These are phyloP conservation scores for Daldinia sp. DNA, from an alignment of 2,329 filamentous ascomycete species.

Conservation along the genomic window DNA sequence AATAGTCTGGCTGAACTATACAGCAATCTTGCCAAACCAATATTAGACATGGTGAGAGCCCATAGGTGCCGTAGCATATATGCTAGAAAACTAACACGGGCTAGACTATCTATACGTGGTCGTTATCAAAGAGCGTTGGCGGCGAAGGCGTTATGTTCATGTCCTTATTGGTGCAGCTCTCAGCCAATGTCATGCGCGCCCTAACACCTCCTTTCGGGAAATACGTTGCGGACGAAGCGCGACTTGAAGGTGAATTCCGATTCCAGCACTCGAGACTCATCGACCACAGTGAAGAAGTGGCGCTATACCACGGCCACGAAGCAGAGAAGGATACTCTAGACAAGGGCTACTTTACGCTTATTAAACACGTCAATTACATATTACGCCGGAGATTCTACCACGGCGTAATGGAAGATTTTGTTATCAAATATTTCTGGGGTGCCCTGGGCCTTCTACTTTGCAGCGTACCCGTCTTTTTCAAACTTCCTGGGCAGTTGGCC, in stretches of 20 bases:
- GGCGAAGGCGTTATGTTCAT: conserved; percentile 96
- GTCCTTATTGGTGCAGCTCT: conserved; percentile 91
- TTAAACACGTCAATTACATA: conserved; percentile 98
- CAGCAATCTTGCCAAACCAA: conserved; percentile 93
- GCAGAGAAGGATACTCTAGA: conserved; percentile 96
- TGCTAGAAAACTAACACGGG: conserved; percentile 38
- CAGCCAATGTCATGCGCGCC: conserved; percentile 90
- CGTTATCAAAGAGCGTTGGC: conserved; percentile 91
- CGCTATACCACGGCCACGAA: conserved; percentile 88
- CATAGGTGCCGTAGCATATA: neutral
- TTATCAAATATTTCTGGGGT: conserved; percentile 99
- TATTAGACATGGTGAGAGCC: conserved; percentile 81
- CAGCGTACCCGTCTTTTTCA: conserved; percentile 95
- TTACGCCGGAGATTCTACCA: conserved; percentile 91
- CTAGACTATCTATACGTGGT: conserved; percentile 89
- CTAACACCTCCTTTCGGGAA: conserved; percentile 96
- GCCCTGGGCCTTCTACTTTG: conserved; percentile 90
- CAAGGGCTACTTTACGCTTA: conserved; percentile 98
- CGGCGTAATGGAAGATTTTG: conserved; percentile 99
- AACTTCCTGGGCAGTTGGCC: conserved; percentile 75
- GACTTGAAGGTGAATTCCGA: conserved; percentile 93
- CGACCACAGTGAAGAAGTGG: conserved; percentile 94
- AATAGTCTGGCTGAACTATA: conserved; percentile 95
- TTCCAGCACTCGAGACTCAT: conserved; percentile 95
- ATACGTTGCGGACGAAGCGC: conserved; percentile 95